Evolutionary conservation across 371 early-diverging fungal species (phyloP).

Genomic region (Saksenaea vasiformis): DNA sequence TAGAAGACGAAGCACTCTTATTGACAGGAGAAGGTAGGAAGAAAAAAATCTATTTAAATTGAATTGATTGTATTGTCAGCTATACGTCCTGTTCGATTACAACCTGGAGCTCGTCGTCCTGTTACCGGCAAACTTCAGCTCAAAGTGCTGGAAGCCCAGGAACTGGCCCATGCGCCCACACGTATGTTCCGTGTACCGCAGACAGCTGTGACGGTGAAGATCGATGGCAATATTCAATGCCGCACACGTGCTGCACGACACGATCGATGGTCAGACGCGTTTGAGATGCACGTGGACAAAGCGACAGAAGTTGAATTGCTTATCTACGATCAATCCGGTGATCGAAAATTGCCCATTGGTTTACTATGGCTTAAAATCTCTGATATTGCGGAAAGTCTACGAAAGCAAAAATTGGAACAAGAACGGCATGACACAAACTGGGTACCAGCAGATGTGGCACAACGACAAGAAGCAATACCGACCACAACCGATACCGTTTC

Average conservation of each 20-base stretch:
- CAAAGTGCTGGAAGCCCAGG: constrained; percentile 63
- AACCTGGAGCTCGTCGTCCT: constrained; percentile 71
- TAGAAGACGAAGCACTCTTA: constrained; percentile 27
- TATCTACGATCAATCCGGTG: constrained; percentile 70
- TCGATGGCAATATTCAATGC: constrained; percentile 77
- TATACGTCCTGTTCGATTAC: constrained; percentile 45
- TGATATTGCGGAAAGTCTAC: constrained; percentile 77
- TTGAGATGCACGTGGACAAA: constrained; percentile 82
- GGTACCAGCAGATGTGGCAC: constrained; percentile 33
- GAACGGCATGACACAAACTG: constrained; percentile 38
- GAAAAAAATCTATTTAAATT: not conserved
- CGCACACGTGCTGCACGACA: constrained; percentile 64
- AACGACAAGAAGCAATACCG: constrained; percentile 9
- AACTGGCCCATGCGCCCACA: constrained; percentile 70
- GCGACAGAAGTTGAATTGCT: constrained; percentile 92
- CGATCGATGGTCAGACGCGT: constrained; percentile 75
- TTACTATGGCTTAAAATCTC: constrained; percentile 81
- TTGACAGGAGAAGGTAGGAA: constrained; percentile 20
- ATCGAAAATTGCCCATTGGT: constrained; percentile 69
- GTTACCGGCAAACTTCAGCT: constrained; percentile 77
- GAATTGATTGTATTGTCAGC: constrained; percentile 30
- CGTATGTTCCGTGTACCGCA: constrained; percentile 60
- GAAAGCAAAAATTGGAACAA: constrained; percentile 60
- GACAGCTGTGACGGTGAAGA: constrained; percentile 74
- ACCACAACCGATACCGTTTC: not conserved